Percentiles rank a stretch among this genome's conserved stretches.
Conservation (phyloP, 176 grass and related monocot species). For the Bonia amplexicaulis region DNA sequence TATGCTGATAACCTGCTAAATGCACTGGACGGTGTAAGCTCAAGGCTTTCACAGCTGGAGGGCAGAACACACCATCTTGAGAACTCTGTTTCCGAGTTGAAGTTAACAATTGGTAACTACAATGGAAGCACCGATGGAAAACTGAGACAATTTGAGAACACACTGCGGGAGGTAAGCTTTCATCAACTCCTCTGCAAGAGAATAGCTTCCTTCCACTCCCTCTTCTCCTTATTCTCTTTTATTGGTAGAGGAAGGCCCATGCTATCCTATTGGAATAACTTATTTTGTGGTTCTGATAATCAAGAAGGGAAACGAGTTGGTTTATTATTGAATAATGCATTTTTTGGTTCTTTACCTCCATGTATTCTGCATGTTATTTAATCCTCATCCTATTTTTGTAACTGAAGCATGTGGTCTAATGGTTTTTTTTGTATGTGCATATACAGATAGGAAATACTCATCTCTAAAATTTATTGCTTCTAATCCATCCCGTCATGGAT, state of each 20-base stretch:
- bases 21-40: constrained; percentile 71
- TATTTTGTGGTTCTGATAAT: constrained; percentile 8
- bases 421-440: not conserved
- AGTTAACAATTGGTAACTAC: constrained; percentile 54
- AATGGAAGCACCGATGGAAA: constrained; percentile 79
- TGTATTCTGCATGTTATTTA: not conserved
- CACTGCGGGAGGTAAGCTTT: constrained; percentile 66
- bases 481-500: not conserved
- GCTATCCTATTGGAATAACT: not conserved
- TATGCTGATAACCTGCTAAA: constrained; percentile 75
- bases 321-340: not conserved
- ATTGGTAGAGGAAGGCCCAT: not conserved
- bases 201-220: not conserved
- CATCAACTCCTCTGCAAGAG: not conserved
- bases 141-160: constrained; percentile 81
- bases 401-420: not conserved
- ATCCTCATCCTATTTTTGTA: not conserved
- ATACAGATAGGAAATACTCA: not conserved
- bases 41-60: constrained; percentile 70
- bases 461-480: not conserved
- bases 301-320: not conserved
- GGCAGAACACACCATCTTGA: constrained; percentile 66
- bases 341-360: constrained; percentile 5
- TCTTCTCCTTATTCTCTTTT: not conserved
- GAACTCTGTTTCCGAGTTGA: constrained; percentile 63